A percentile compares a stretch with the other conserved stretches of the same genome.
Conservation (phyloP, 495 filamentous ascomycete species). For the Penicillium samsonianum region DNA sequence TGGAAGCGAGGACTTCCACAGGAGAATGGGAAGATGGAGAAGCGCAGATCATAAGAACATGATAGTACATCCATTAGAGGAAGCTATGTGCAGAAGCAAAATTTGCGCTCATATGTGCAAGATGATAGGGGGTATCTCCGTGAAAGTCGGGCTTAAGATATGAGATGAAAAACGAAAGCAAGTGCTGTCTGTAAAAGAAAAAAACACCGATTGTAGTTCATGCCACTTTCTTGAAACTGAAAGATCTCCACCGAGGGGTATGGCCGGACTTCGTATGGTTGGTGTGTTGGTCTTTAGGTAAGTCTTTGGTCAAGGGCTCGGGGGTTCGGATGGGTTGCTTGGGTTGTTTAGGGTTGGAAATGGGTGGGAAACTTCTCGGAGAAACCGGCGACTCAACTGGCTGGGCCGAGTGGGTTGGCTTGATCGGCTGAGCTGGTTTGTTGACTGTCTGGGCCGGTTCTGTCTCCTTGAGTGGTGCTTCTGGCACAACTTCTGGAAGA, state of each 20-base stretch:
- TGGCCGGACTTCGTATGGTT: conserved; percentile 20
- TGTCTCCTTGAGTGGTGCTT: conserved; percentile 19
- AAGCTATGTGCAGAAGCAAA: conserved; percentile 40
- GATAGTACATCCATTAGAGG: conserved; percentile 40
- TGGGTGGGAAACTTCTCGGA: conserved; percentile 14
- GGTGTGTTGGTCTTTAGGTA: conserved; percentile 3
- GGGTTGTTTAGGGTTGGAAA: conserved; percentile 22
- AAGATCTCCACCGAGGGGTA: conserved; percentile 29
- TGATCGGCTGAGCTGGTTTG: background rate
- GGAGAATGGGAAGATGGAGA: conserved; percentile 19
- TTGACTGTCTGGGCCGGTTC: conserved; percentile 1
- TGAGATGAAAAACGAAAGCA: conserved; percentile 19
- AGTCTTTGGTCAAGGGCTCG: conserved; percentile 15
- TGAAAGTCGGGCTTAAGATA: conserved; percentile 15
- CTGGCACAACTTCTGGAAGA: conserved; percentile 18
- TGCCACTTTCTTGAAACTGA: conserved; percentile 34
- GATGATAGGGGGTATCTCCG: conserved; percentile 27
- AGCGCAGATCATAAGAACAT: conserved; percentile 29
- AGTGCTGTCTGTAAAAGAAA: conserved; percentile 23
- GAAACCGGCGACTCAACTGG: conserved; percentile 14
- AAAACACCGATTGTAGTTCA: conserved; percentile 11
- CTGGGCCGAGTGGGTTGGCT: background rate
- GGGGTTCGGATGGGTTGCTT: background rate
- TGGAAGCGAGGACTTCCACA: conserved; percentile 4
- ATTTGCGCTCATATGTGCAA: conserved; percentile 31